phyloP scores from a whole-genome alignment of 306 rosid species.

The Corylus americana region DNA sequence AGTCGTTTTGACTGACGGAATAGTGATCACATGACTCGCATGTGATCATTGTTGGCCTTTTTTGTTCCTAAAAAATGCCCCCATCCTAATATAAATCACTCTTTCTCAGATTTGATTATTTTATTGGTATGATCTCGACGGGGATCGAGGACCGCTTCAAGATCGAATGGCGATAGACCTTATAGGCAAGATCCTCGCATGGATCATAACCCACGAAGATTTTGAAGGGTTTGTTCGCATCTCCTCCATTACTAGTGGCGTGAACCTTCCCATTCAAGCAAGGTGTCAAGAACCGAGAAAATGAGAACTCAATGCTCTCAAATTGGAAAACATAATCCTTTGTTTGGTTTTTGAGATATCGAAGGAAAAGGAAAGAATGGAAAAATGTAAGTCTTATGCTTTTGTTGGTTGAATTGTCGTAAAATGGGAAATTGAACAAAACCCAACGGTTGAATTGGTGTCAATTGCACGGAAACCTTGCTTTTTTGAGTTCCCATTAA shows the following conservation, averaged over 20 bases:
- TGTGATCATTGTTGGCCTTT: no score
- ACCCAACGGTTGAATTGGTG: background rate
- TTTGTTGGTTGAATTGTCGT: background rate
- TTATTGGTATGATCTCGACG: slow-evolving; percentile 61
- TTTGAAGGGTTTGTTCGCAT: slow-evolving; percentile 42
- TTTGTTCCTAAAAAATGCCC: no score
- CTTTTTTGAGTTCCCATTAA: background rate
- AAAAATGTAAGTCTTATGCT: background rate
- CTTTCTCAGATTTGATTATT: slow-evolving; percentile 62
- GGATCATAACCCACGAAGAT: slow-evolving; percentile 72
- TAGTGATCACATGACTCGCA: no score
- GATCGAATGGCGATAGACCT: slow-evolving; percentile 61
- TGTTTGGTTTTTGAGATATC: background rate
- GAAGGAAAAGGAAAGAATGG: background rate
- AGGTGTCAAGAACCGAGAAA: no score
- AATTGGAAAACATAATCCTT: background rate
- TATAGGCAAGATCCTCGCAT: slow-evolving; percentile 56
- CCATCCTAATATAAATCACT: slow-evolving; percentile 35
- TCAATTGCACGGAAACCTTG: background rate
- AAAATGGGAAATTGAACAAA: background rate
- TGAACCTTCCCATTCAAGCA: slow-evolving; percentile 27
- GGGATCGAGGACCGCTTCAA: slow-evolving; percentile 61
- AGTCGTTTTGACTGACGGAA: no score
- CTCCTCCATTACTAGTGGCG: slow-evolving; percentile 27
- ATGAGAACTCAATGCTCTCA: no score